Evolutionary conservation across 176 grass and related monocot species (phyloP), one percentile per base, ranked within the genome.

Genomic region (Metroxylon sagu): DNA sequence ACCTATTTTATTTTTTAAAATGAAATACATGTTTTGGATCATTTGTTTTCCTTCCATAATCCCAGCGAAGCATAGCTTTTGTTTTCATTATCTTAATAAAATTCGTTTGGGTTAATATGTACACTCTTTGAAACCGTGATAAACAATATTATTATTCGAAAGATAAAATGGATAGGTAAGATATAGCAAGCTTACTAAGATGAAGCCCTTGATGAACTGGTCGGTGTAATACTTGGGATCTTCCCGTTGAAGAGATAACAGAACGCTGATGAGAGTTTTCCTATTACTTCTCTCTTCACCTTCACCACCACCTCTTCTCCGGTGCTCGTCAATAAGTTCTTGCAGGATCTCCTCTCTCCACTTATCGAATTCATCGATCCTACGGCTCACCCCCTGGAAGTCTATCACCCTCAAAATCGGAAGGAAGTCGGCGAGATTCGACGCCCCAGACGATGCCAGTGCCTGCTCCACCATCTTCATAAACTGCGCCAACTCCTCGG

Each of bases 341-440:
- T 68, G 64, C 25, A 70, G 50, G 71, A 71, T 73, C 70, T 68
- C 23, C 43, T 74, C 73, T 16, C 21, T 59, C 57, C 18, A 21
- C 63, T 16, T 30, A 4, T 69, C n/a, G 7, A 84, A 64, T 55
- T 6, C 52, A 14, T 35, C 28, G 1, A 60, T 58, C 26, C 60
- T 71, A 14, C 27, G n/a, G 14, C 31, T 79, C 0, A 53, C 27
- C 4, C 81, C 75, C 49, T 71, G 57, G 6, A 79, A 30, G 35
- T 39, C 35, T 39, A 39, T 0, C 59, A 70, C 1, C 17, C 26
- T 48, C 1, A 84, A 59, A 26, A 66, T 21, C 4, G 70, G 81
- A 49, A 84, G 26, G 71, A 79, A 84, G 49, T 84, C 81, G 58
- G 72, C 57, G 65, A 84, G 29, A 29, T 73, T 79, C 10, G 81